A percentile compares a stretch with the other conserved stretches of the same genome.
These are phyloP conservation scores for Cryphonectria parasitica DNA, from an alignment of 2,329 filamentous ascomycete genomes.

Conservation along the genomic window DNA sequence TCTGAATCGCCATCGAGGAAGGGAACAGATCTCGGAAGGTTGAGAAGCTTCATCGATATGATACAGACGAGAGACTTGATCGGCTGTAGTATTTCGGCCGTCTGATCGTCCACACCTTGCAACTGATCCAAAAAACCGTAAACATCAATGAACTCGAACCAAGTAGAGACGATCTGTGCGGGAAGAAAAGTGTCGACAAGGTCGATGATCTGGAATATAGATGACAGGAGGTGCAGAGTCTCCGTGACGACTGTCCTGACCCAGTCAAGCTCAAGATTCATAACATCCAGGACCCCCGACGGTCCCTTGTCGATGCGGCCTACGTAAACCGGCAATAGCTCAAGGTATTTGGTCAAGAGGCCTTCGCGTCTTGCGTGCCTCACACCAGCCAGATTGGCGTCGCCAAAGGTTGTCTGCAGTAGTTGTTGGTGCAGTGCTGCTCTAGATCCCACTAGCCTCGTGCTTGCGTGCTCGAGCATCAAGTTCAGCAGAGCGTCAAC, in stretches of 20 bases:
- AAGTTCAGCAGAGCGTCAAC: constrained; percentile 60
- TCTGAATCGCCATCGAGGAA: constrained; percentile 56
- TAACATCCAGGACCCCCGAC: constrained; percentile 55
- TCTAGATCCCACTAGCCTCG: constrained; percentile 28
- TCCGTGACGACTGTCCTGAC: constrained; percentile 68
- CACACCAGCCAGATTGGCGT: constrained; percentile 9
- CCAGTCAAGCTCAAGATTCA: constrained; percentile 62
- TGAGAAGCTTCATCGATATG: constrained; percentile 74
- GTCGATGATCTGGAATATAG: constrained; percentile 73
- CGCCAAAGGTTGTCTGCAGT: constrained; percentile 32
- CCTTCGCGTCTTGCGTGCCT: constrained; percentile 38
- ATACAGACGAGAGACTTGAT: constrained; percentile 72
- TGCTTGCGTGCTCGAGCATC: constrained; percentile 44
- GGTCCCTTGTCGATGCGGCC: constrained; percentile 51
- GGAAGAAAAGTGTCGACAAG: constrained; percentile 59
- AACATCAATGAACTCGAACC: constrained; percentile 74
- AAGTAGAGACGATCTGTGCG: constrained; percentile 63
- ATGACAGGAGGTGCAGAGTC: constrained; percentile 72
- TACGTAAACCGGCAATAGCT: constrained; percentile 53
- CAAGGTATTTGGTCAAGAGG: constrained; percentile 53
- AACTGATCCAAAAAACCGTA: constrained; percentile 72
- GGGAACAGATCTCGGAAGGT: constrained; percentile 61
- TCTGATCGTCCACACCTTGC: constrained; percentile 52
- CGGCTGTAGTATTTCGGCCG: constrained; percentile 59
- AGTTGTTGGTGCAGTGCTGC: constrained; percentile 30